These are phyloP conservation scores for Pisolithus marmoratus DNA, from an alignment of 768 basidiomycete genomes.

Conservation along the genomic window DNA sequence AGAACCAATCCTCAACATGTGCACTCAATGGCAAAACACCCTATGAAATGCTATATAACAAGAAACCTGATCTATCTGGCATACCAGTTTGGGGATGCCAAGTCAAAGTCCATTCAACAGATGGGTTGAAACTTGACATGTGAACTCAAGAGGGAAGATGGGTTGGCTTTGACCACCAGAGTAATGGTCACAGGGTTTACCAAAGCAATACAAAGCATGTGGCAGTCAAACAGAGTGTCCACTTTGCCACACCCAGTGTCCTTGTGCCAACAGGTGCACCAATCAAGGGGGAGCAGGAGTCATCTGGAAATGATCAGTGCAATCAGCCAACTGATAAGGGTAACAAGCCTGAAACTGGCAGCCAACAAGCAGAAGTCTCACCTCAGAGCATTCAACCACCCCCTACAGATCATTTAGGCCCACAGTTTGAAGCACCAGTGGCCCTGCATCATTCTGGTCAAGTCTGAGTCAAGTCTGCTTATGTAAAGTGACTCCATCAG, in stretches of 20 bases:
- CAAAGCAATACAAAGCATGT: conserved; percentile 4
- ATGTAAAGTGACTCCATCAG: neutral
- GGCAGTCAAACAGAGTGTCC: conserved; percentile 8
- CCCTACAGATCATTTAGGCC: neutral
- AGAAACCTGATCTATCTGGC: conserved; percentile 10
- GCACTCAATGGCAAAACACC: conserved; percentile 19
- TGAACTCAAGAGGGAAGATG: conserved; percentile 23
- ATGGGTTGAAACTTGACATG: conserved; percentile 22
- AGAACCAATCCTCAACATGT: conserved; percentile 28
- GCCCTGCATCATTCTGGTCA: neutral
- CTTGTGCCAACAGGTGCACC: neutral
- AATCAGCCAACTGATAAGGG: neutral
- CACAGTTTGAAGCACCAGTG: neutral
- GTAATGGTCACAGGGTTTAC: conserved; percentile 19
- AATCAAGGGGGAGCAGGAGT: neutral
- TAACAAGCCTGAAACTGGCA: neutral
- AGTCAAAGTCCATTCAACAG: conserved; percentile 5
- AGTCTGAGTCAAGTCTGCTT: neutral
- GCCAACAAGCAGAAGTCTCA: neutral
- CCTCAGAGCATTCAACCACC: neutral
- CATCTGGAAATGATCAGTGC: neutral
- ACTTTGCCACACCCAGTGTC: conserved; percentile 1
- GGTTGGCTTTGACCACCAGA: conserved; percentile 31
- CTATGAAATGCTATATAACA: conserved; percentile 6
- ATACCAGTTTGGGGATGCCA: conserved; percentile 8